Evolutionary conservation across 2,329 filamentous ascomycete genomes (phyloP), one percentile per base, ranked within the genome.

Genomic region (Cladosporium velox): DNA sequence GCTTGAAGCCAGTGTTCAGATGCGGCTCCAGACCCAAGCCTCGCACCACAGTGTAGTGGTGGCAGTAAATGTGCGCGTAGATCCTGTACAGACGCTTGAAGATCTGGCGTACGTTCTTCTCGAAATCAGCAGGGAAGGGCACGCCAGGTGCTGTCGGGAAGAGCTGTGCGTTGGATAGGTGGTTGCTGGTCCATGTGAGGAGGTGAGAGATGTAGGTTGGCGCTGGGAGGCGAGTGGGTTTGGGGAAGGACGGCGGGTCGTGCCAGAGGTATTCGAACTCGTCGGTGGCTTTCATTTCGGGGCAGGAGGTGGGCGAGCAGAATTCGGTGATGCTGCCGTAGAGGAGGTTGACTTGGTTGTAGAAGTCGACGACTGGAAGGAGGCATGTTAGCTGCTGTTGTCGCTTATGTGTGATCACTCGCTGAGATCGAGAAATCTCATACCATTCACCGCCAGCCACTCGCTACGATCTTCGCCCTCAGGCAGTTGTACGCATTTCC

Each of bases 221-320:
- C 2, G 95, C 95, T 3, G 95, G 87, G 91, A 99, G 97, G 83
- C 98, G 98, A 68, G 96, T 99, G 24, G 95, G 95, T 67, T 92
- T 90, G 81, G 96, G 96, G 85, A 90, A 99, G 77, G 92, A 90
- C 74, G 96, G 93, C 68, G 86, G 91, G 80, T 99, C 94, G 82
- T 99, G 95, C 95, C 95, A 99, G 71, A 99, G 89, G 80, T 99
- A 99, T 80, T 99, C 95, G 79, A 98, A 99, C 90, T 99, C 95
- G 81, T 99, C 96, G 11, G 95, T 99, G n/a, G 95, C 95, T 81
- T 99, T 99, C 95, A 99, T 99, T 82, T 98, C 95, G 0, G 95
- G 95, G 79, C 95, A 99, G 70, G 93, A 93, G 77, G 95, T 91
- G 35, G 95, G 94, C 30, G 95, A 98, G 84, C 95, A 99, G 81